phyloP scores from a whole-genome alignment of 2,329 filamentous ascomycete species.

The Cyclaneusma minus region DNA sequence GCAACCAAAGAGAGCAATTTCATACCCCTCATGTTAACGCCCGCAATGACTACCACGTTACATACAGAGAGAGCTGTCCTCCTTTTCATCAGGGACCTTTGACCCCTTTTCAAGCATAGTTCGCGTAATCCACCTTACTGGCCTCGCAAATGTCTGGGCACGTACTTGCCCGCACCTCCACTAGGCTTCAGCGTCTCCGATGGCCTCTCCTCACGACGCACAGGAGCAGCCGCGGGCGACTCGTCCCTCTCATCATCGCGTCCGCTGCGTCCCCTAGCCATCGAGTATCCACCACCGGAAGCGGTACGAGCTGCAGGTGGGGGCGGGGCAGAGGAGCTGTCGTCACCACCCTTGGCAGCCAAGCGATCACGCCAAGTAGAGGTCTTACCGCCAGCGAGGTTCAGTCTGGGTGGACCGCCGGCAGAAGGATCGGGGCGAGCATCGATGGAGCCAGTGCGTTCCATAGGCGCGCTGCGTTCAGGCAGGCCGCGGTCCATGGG shows the following conservation, averaged over 20 bases:
- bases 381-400: conserved; percentile 31
- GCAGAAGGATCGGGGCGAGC: conserved; percentile 29
- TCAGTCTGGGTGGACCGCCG: conserved; percentile 35
- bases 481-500: no score
- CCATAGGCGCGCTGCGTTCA: conserved; percentile 18
- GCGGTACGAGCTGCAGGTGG: conserved; percentile 17
- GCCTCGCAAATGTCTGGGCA: conserved; percentile 31
- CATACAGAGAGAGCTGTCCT: no score
- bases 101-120: no score
- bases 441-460: conserved; percentile 23
- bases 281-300: conserved; percentile 24
- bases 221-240: conserved; percentile 24
- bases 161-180: conserved; percentile 41
- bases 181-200: conserved; percentile 33
- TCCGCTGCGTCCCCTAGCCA: conserved; percentile 28
- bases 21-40: no score
- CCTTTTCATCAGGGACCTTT: no score
- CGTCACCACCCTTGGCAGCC: conserved; percentile 28
- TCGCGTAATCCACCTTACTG: no score
- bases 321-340: conserved; percentile 10
- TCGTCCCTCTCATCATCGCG: conserved; percentile 23
- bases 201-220: no score
- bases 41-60: no score
- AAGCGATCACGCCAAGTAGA: conserved; percentile 44
- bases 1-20: no score